Percentiles rank a stretch among this genome's conserved stretches.
Conservation (phyloP, 2,329 filamentous ascomycete species). For the Aspergillus sp. region DNA sequence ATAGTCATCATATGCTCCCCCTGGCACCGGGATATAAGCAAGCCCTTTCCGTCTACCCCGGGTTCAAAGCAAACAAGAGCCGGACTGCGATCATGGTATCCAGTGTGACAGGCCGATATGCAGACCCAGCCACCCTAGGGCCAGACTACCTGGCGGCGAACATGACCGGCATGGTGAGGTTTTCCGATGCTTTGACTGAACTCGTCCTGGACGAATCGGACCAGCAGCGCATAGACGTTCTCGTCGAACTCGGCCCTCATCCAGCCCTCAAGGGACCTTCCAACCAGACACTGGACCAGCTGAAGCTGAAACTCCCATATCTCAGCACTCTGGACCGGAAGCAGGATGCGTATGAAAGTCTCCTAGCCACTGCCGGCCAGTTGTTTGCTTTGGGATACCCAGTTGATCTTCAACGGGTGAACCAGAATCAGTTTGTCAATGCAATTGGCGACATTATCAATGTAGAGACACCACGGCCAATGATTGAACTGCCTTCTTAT, state of each 20-base stretch:
- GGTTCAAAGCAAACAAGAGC: background rate
- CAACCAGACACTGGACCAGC: conserved; percentile 17
- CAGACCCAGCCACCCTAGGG: background rate
- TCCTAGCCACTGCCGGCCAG: background rate
- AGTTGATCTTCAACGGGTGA: background rate
- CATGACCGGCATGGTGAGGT: background rate
- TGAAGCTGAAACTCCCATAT: background rate
- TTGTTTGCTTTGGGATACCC: background rate
- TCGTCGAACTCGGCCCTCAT: conserved; percentile 41
- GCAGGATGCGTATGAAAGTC: background rate
- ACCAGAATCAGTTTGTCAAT: background rate
- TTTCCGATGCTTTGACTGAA: background rate
- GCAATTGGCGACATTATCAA: too few relatives aligned
- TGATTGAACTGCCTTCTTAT: background rate
- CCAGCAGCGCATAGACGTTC: background rate
- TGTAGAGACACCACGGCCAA: too few relatives aligned
- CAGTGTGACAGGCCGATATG: background rate
- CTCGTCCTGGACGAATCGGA: background rate
- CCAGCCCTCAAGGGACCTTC: conserved; percentile 32
- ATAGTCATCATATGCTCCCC: too few relatives aligned
- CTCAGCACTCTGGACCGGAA: background rate
- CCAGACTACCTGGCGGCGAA: background rate
- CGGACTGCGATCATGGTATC: background rate
- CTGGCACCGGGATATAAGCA: too few relatives aligned
- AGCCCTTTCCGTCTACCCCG: too few relatives aligned